Evolutionary conservation across 1,284 basidiomycete genomes (phyloP).

Genomic region (Tilletia walkeri): DNA sequence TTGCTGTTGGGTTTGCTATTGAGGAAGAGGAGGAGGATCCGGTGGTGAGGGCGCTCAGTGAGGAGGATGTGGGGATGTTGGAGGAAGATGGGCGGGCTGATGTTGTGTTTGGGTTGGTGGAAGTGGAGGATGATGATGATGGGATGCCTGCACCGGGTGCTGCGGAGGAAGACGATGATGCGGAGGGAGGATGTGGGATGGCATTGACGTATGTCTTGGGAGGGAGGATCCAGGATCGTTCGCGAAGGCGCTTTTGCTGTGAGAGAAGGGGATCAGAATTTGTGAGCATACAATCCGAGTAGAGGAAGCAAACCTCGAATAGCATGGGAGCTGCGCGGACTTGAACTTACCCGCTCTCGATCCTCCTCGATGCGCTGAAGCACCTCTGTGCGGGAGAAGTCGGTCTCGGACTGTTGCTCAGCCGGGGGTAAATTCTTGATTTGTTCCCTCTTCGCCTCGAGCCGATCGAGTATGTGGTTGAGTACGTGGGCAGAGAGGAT

Average conservation of each 20-base stretch:
- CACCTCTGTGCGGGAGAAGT: conserved; percentile 68
- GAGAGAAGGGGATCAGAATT: neutral
- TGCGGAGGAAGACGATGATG: neutral
- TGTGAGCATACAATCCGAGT: neutral
- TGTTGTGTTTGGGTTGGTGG: neutral
- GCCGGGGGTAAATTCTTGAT: conserved; percentile 28
- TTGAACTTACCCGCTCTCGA: conserved; percentile 67
- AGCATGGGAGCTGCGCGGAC: neutral
- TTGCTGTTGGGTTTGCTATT: no score
- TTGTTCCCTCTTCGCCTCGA: conserved; percentile 20
- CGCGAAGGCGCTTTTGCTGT: conserved; percentile 76
- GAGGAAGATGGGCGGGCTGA: no score
- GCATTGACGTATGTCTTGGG: conserved; percentile 56
- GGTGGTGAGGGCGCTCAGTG: no score
- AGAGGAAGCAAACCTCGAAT: neutral
- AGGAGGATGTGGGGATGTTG: no score
- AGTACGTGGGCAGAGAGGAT: conserved; percentile 19
- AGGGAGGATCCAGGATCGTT: conserved; percentile 88
- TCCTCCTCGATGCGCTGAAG: conserved; percentile 90
- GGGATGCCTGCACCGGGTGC: neutral
- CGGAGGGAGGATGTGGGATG: conserved; percentile 34
- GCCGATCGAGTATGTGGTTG: conserved; percentile 21
- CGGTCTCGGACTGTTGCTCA: conserved; percentile 28
- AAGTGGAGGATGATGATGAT: neutral
- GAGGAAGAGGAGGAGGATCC: no score